Conservation (phyloP, 768 basidiomycete species). For the Tricholoma hemisulphureum region DNA sequence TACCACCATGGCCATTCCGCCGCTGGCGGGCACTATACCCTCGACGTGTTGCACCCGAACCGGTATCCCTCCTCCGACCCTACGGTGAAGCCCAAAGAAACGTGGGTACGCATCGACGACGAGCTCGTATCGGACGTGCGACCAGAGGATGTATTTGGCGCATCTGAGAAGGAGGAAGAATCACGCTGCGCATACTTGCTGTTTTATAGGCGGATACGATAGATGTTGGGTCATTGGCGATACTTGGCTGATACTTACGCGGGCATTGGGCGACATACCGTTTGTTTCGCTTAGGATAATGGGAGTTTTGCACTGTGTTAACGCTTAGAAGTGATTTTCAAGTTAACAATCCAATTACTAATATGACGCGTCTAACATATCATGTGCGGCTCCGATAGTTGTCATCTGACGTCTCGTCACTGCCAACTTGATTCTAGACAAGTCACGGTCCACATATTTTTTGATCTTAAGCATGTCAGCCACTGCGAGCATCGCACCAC, state of each 20-base stretch:
- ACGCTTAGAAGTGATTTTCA: too few relatives aligned
- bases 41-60: conserved; percentile 80
- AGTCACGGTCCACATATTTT: too few relatives aligned
- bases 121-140: conserved; percentile 78
- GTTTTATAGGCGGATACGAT: conserved; percentile 70
- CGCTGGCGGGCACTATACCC: conserved; percentile 92
- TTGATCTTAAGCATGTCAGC: conserved; percentile 7
- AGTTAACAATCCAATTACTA: not conserved
- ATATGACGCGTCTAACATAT: not conserved
- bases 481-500: not conserved
- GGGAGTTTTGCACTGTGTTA: too few relatives aligned
- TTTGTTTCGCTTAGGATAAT: too few relatives aligned
- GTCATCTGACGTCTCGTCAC: not conserved
- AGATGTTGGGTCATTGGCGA: not conserved
- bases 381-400: not conserved
- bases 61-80: conserved; percentile 39
- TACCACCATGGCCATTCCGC: conserved; percentile 94
- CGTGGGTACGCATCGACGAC: conserved; percentile 94
- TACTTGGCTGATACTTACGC: not conserved
- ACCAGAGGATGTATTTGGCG: conserved; percentile 70
- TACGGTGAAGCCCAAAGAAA: conserved; percentile 44
- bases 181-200: conserved; percentile 78
- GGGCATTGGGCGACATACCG: too few relatives aligned
- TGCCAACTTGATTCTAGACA: too few relatives aligned
- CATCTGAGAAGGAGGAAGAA: conserved; percentile 48